Base-by-base conservation (phyloP, 2,329 filamentous ascomycete genomes). In the Trichoderma semiorbis region DNA sequence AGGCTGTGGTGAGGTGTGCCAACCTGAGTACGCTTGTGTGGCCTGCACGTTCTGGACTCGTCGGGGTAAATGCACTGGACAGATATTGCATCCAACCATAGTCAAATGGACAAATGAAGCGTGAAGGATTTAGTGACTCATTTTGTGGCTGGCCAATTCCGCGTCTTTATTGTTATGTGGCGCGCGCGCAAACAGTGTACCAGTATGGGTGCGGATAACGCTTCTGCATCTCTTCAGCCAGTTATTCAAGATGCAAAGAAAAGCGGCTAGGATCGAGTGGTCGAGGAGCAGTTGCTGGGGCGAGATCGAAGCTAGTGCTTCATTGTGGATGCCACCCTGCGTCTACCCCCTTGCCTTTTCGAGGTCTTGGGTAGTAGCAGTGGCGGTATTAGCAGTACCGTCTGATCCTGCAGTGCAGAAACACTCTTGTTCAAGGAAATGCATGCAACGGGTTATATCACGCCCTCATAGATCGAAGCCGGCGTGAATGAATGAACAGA, bases 251-350 rank as follows among this genome's bases (percentile, higher is more conserved):
- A 30, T 30, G 26, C 28, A 68, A 26, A 60, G 55, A 18, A 28
- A 50, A 32, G 24, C 36, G 65, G 55, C 65, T 43, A 32, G 28
- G 53, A 60, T 50, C 53, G 18, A 60, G 65, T 28, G 50, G 64
- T 60, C 28, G 26, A 60, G 36, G 39, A 68, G 55, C 34, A 47
- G 50, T 58, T 34, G 47, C 63, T 57, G 28, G 32, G 61, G 39
- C 43, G 55, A 68, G 70, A 71, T 68, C 63, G 63, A 71, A 50
- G 63, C 70, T 71, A 68, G 63, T 61, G 55, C 53, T 66, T n/a
- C 63, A 30, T 36, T 36, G 69, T 53, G 50, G 61, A 71, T 71
- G 69, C 69, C 69, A 36, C 58, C 61, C 50, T 47, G 53, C 32
- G 57, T 53, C 58, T 34, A 36, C 26, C 50, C 61, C 60, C 61